phyloP scores from a whole-genome alignment of 1,284 basidiomycete species.

The Termitomyces sp. region DNA sequence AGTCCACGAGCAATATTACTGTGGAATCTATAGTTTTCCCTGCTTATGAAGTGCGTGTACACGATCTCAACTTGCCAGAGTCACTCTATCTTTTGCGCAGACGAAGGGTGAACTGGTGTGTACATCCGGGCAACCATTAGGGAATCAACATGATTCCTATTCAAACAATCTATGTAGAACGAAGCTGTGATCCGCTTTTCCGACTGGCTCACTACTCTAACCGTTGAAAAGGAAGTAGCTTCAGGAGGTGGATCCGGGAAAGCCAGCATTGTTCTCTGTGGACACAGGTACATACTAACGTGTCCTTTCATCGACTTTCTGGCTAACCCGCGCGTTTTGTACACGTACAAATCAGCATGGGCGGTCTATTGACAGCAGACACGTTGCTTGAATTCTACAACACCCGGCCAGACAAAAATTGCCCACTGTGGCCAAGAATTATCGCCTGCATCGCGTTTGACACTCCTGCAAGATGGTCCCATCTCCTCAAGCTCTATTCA shows the following conservation, averaged over 20 bases:
- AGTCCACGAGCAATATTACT: slow-evolving; percentile 45
- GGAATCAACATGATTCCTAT: not conserved
- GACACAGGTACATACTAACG: slow-evolving; percentile 66
- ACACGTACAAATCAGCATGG: slow-evolving; percentile 59
- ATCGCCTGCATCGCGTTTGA: slow-evolving; percentile 84
- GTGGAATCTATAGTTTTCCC: slow-evolving; percentile 84
- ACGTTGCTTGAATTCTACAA: slow-evolving; percentile 70
- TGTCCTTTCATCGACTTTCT: not conserved
- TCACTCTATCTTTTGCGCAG: slow-evolving; percentile 27
- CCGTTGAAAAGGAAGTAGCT: slow-evolving; percentile 74
- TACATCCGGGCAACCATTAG: slow-evolving; percentile 11
- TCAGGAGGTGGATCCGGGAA: slow-evolving; percentile 70
- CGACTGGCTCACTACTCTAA: slow-evolving; percentile 83
- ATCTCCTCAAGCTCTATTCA: not conserved
- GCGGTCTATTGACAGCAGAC: slow-evolving; percentile 84
- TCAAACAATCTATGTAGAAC: slow-evolving; percentile 39
- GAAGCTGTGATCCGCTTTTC: slow-evolving; percentile 80
- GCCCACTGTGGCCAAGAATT: slow-evolving; percentile 79
- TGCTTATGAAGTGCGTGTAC: slow-evolving; percentile 70
- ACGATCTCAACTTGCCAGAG: not conserved
- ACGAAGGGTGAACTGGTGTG: slow-evolving; percentile 85
- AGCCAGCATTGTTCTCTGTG: slow-evolving; percentile 82
- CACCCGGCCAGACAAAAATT: slow-evolving; percentile 53
- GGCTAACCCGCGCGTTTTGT: slow-evolving; percentile 2
- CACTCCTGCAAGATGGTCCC: slow-evolving; percentile 65